Percentiles rank a stretch among this genome's conserved stretches.
These are phyloP conservation scores for Paraphaeosphaeria sporulosa DNA, from an alignment of 2,329 filamentous ascomycete genomes.

Conservation along the genomic window DNA sequence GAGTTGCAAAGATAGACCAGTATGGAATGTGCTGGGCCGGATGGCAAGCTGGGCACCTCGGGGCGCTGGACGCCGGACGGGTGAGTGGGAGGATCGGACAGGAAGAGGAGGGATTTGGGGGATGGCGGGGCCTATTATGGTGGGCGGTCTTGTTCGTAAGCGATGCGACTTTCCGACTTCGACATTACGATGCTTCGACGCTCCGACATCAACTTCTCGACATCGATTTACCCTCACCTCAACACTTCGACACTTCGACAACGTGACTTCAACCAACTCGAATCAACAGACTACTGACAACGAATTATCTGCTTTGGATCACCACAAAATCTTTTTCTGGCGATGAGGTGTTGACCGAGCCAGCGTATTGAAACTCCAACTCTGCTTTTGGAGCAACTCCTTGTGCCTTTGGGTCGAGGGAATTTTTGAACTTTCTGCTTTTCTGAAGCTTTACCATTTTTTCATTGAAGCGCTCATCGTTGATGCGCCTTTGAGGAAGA, in stretches of 20 bases:
- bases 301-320: too few species aligned
- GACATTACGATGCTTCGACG: not conserved
- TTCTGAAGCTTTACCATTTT: not conserved
- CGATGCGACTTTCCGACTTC: constrained; percentile 3
- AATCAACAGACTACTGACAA: too few species aligned
- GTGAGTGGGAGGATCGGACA: constrained; percentile 1
- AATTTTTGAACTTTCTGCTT: constrained; percentile 8
- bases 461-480: constrained; percentile 8
- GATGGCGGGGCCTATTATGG: constrained; percentile 4
- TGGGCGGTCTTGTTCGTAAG: not conserved
- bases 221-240: not conserved
- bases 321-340: not conserved
- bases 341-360: constrained; percentile 7
- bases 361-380: not conserved
- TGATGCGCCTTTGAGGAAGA: constrained; percentile 12
- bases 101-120: constrained; percentile 4
- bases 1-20: constrained; percentile 12
- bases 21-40: constrained; percentile 13
- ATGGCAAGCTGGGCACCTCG: constrained; percentile 13
- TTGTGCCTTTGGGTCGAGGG: not conserved
- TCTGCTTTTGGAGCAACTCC: constrained; percentile 7
- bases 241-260: not conserved
- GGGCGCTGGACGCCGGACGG: constrained; percentile 12
- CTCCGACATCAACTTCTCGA: not conserved
- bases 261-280: too few species aligned